Evolutionary conservation across 2,329 filamentous ascomycete species (phyloP), one percentile per base, ranked within the genome.

Genomic region (Talaromyces pinophilus): DNA sequence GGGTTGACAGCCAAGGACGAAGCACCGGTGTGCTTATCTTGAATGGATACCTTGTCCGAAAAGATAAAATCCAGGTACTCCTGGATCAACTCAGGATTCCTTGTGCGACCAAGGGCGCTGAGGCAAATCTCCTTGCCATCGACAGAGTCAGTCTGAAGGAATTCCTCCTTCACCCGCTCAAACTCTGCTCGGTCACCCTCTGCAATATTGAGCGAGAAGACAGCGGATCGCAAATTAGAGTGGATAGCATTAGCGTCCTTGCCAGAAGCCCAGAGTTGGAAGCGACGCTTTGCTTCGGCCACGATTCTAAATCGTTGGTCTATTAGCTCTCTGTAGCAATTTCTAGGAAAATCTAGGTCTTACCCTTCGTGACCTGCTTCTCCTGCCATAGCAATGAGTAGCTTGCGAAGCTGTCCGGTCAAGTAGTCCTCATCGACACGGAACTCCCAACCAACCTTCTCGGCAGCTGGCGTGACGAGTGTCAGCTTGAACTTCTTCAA

Each of bases 91-190:
- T 88, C 86, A 0, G 82, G 76, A 64, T 92, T 87, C 72, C 90
- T 89, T 22, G 91, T 88, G 46, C 88, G 87, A 40, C 93, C 92
- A 54, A 99, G 85, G 3, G 91, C 87, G 44, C 86, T 83, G 2
- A 98, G 86, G 70, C 88, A 90, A 70, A 96, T 91, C 71, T 97
- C 93, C 79, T 93, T 96, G 72, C 93, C 93, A 73, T 98, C 95
- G 44, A 97, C 89, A 7, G 93, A 92, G 62, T 90, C 90, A 13
- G 92, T 95, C 61, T 84, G 88, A 69, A 88, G 85, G 85, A 92
- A 98, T 77, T 97, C 93, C 64, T 92, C 87, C 82, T 94, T 92
- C 64, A 99, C 85, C 7, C 89, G 85, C 33, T 90, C 85, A 70
- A 87, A 90, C 63, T 92, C 92, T 17, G 88, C 82, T 62, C 86